Evolutionary conservation across 1,284 basidiomycete genomes (phyloP), one percentile per base, ranked within the genome.

Genomic region (Austroboletus olivaceoglutinosus): DNA sequence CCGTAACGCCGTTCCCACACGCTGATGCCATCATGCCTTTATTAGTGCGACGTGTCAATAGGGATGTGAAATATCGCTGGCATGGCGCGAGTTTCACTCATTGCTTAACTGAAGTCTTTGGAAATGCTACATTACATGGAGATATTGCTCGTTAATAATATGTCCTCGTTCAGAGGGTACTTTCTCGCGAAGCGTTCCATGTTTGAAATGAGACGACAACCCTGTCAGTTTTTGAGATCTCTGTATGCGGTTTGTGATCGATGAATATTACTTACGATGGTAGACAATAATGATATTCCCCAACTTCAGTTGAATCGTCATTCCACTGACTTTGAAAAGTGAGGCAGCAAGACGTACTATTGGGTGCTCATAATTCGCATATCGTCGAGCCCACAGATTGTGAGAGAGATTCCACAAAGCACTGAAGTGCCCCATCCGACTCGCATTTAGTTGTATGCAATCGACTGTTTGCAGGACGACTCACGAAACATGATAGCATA

Each of bases 121-220:
- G 12, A 30, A 30, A 30, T 30, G 13, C 29, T 30, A 30, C 13
- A 30, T 30, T 57, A 48, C 31, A 62, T 13, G 21, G 47, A 23
- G 16, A 59, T 48, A 8, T 45, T 48, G n/a, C 30, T 61, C 2
- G 56, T 61, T 12, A 62, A 27, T 15, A 45, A 2, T 10, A 58
- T 33, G 0, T 49, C 53, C 16, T 65, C 51, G 3, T 56, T 46
- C 9, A 3, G 41, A 19, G 23, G 0, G n/a, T 43, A 30, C 12
- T 15, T 6, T 43, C 48, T 48, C 11, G 50, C 50, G 7, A 63
- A 62, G 21, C 31, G 34, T 37, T 57, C 53, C 58, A 54, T 59
- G 16, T 57, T 54, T 27, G 60, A 37, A 23, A 62, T 47, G 15
- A 59, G 52, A 29, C 45, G 49, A 41, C 51, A 57, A 2, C 59